Conservation (phyloP, 106 monocot species). For the Acorus gramineus region DNA sequence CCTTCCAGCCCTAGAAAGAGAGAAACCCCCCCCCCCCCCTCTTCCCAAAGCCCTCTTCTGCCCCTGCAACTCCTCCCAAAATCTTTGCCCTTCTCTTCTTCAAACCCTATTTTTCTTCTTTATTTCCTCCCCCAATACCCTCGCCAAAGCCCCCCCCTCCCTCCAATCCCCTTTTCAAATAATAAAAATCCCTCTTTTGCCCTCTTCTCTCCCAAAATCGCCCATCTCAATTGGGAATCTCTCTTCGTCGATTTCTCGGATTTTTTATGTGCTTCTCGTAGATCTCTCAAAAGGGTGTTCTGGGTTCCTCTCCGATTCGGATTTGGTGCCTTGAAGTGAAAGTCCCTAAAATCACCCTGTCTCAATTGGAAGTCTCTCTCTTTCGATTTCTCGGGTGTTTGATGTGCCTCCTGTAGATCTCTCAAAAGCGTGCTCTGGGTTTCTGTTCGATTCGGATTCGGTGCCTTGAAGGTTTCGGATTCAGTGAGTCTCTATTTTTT, state of each 20-base stretch:
- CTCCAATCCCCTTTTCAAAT: constrained; percentile 3
- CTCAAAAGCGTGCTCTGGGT: not conserved
- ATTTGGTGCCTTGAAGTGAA: too few species aligned
- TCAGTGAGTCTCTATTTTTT: too few species aligned
- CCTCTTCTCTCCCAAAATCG: constrained; percentile 3
- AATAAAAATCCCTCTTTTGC: not conserved
- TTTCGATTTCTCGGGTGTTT: not conserved
- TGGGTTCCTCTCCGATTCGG: not conserved
- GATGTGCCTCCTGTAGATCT: not conserved
- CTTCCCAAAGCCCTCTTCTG: constrained; percentile 14
- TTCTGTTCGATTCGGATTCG: too few species aligned
- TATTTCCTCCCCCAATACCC: too few species aligned
- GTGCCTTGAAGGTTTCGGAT: too few species aligned
- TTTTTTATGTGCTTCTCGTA: not conserved
- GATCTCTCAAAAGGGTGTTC: not conserved
- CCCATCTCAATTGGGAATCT: not conserved
- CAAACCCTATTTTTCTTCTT: too few species aligned
- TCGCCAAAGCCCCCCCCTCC: not conserved
- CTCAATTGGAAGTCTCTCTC: not conserved
- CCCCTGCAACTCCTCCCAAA: constrained; percentile 5
- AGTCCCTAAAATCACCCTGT: not conserved
- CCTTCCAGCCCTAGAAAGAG: not conserved
- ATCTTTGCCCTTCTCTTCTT: too few species aligned
- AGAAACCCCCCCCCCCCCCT: not conserved
- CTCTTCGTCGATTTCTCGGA: not conserved